Evolutionary conservation across 148 eudicot genomes (phyloP).

Genomic region (Camellia lanceoleosa): DNA sequence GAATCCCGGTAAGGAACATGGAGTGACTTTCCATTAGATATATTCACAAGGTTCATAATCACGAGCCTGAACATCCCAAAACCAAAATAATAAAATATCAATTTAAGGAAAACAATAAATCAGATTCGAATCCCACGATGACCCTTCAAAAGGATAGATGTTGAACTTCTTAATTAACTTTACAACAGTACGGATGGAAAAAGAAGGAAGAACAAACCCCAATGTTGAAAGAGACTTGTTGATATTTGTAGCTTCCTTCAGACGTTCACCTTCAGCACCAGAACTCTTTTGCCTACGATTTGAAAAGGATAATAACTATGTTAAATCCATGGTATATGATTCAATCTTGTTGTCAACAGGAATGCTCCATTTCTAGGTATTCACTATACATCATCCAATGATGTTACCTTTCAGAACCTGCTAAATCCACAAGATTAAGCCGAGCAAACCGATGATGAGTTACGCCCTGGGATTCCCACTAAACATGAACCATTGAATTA

Average conservation of each 20-base stretch:
- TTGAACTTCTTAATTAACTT: not conserved
- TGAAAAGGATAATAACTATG: not conserved
- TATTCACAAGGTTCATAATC: constrained; percentile 91
- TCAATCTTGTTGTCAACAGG: not conserved
- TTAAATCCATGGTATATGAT: not conserved
- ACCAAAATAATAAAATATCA: constrained; percentile 11
- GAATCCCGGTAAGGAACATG: constrained; percentile 99
- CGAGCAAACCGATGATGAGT: constrained; percentile 94
- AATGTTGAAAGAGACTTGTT: constrained; percentile 96
- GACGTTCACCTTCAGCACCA: constrained; percentile 99
- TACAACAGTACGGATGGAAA: not conserved
- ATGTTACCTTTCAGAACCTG: constrained; percentile 94
- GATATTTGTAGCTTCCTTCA: constrained; percentile 96
- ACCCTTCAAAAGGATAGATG: not conserved
- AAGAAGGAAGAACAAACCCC: constrained; percentile 52
- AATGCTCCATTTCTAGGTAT: not conserved
- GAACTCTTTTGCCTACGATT: constrained; percentile 89
- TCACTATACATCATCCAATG: not conserved
- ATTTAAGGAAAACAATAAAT: not conserved
- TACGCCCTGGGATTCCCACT: constrained; percentile 99
- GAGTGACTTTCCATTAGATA: constrained; percentile 82
- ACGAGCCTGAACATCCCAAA: constrained; percentile 64
- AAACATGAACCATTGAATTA: constrained; percentile 23
- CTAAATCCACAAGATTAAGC: constrained; percentile 92
- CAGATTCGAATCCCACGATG: not conserved